Conservation (phyloP, 768 basidiomycete genomes). For the Panellus pusillus region DNA sequence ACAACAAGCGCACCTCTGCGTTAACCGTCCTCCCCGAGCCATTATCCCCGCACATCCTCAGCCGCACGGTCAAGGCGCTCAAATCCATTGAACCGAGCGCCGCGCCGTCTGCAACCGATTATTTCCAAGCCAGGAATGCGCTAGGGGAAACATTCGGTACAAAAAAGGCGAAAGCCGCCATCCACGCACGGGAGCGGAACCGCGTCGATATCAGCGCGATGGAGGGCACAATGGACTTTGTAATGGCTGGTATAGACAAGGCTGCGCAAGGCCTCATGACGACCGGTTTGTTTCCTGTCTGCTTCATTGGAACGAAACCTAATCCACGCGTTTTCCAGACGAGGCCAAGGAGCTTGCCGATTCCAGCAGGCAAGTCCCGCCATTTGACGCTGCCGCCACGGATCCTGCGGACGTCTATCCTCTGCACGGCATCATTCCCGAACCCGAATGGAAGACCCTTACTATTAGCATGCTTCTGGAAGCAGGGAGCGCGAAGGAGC, state of each 20-base stretch:
- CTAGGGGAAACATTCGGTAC: slow-evolving; percentile 94
- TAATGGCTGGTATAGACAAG: slow-evolving; percentile 82
- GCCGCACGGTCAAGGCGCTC: slow-evolving; percentile 81
- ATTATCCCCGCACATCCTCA: slow-evolving; percentile 64
- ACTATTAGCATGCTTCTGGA: slow-evolving; percentile 55
- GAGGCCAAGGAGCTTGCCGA: slow-evolving; percentile 66
- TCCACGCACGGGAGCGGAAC: slow-evolving; percentile 85
- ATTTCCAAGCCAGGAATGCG: slow-evolving; percentile 64
- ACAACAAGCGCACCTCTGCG: slow-evolving; percentile 73
- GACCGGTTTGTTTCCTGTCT: slow-evolving; percentile 47
- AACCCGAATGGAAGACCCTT: slow-evolving; percentile 77
- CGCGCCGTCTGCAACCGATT: slow-evolving; percentile 52
- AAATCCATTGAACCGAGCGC: slow-evolving; percentile 59
- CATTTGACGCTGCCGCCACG: slow-evolving; percentile 63
- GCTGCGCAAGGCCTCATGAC: slow-evolving; percentile 70
- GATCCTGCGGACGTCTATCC: slow-evolving; percentile 75
- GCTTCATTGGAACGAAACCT: background rate
- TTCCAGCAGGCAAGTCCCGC: slow-evolving; percentile 72
- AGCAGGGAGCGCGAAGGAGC: slow-evolving; percentile 47
- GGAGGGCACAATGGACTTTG: slow-evolving; percentile 76
- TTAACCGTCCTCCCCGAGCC: slow-evolving; percentile 68
- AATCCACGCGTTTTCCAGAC: slow-evolving; percentile 40
- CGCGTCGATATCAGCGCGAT: slow-evolving; percentile 87
- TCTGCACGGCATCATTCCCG: slow-evolving; percentile 74
- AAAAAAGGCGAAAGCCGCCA: slow-evolving; percentile 86